A percentile compares a stretch with the other conserved stretches of the same genome.
These are phyloP conservation scores for Ophiorrhiza pumila DNA, from an alignment of 257 asterid species.

Conservation along the genomic window DNA sequence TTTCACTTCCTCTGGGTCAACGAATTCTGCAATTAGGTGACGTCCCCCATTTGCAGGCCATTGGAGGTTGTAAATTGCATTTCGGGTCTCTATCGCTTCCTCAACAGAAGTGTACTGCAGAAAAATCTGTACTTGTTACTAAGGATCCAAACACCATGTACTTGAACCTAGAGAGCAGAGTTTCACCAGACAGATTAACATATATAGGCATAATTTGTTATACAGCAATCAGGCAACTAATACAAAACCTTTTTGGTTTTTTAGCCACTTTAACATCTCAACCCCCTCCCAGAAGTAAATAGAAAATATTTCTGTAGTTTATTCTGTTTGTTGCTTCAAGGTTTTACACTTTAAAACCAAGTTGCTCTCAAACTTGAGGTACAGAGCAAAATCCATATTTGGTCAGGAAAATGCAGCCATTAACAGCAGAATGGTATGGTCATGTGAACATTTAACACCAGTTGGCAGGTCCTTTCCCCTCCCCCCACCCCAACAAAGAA, in stretches of 20 bases:
- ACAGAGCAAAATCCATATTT: not conserved
- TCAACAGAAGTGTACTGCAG: conserved; percentile 34
- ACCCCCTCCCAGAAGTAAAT: not conserved
- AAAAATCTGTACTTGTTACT: not conserved
- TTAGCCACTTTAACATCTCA: not conserved
- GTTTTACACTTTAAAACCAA: not conserved
- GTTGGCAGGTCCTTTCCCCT: not conserved
- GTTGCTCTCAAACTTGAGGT: not conserved
- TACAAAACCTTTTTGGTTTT: not conserved
- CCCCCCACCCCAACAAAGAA: too few species aligned
- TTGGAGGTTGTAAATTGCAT: conserved; percentile 32
- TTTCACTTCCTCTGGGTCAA: conserved; percentile 38
- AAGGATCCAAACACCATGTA: not conserved
- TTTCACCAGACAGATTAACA: not conserved
- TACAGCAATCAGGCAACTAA: not conserved
- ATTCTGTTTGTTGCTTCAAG: not conserved
- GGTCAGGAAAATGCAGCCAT: not conserved
- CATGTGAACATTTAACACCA: not conserved
- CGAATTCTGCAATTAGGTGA: conserved; percentile 35
- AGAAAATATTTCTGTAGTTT: not conserved
- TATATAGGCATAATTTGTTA: not conserved
- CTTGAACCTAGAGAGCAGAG: not conserved
- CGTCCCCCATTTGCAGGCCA: conserved; percentile 45
- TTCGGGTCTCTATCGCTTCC: conserved; percentile 36
- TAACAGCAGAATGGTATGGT: not conserved